Evolutionary conservation across 441 rosid genomes (phyloP).

Genomic region (Lepidium campestre): DNA sequence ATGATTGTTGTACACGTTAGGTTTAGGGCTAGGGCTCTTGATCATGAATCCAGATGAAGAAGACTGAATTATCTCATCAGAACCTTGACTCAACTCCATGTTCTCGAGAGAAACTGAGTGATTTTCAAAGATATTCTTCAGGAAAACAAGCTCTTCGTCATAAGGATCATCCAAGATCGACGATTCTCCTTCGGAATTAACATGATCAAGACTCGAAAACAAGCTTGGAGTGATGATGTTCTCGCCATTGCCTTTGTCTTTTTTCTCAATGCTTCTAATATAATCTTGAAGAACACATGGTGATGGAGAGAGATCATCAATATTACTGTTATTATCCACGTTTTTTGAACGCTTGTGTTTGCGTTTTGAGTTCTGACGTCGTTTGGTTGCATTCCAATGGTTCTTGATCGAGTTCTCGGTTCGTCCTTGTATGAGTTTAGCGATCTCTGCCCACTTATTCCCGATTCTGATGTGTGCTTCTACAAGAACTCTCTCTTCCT

Average conservation of each 20-base stretch:
- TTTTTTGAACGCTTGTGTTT: conserved; percentile 34
- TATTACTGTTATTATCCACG: not conserved
- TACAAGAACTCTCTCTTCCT: conserved; percentile 65
- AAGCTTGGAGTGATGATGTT: not conserved
- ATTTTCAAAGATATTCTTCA: conserved; percentile 45
- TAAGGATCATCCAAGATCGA: conserved; percentile 24
- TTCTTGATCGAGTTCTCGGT: conserved; percentile 83
- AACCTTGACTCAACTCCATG: not conserved
- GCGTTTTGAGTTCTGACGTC: conserved; percentile 61
- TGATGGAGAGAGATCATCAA: conserved; percentile 18
- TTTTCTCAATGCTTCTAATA: conserved; percentile 40
- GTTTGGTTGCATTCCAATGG: conserved; percentile 86
- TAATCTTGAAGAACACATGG: conserved; percentile 72
- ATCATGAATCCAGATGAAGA: conserved; percentile 12
- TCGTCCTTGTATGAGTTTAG: conserved; percentile 66
- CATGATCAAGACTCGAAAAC: not conserved
- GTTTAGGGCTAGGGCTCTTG: conserved; percentile 12
- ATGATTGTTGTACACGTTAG: not conserved
- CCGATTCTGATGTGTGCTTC: conserved; percentile 63
- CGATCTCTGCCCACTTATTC: conserved; percentile 84
- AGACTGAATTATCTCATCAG: not conserved
- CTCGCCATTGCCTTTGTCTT: not conserved
- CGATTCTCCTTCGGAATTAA: conserved; percentile 29
- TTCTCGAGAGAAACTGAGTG: not conserved
- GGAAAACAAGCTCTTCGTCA: conserved; percentile 60